phyloP scores from a whole-genome alignment of 2,329 filamentous ascomycete species.

The Penicillium sumatraense region DNA sequence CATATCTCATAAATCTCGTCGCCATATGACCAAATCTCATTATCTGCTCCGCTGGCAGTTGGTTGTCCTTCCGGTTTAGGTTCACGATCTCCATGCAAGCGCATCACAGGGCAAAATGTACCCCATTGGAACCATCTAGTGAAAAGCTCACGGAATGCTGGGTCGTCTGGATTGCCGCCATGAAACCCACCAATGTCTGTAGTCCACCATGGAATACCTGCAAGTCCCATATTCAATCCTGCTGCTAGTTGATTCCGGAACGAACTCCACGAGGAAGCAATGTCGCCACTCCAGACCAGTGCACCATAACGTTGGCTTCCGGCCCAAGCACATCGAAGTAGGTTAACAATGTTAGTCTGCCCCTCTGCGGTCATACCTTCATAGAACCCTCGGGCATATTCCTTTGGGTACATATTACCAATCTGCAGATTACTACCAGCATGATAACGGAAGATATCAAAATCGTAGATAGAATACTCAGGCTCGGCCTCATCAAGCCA shows the following conservation, averaged over 20 bases:
- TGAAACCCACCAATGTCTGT: slow-evolving; percentile 74
- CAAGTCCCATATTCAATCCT: slow-evolving; percentile 68
- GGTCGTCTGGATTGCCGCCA: slow-evolving; percentile 62
- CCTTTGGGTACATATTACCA: slow-evolving; percentile 64
- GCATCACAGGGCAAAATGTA: slow-evolving; percentile 69
- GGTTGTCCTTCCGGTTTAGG: slow-evolving; percentile 50
- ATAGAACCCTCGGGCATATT: slow-evolving; percentile 64
- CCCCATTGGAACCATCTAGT: slow-evolving; percentile 74
- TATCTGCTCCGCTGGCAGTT: slow-evolving; percentile 32
- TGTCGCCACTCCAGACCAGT: slow-evolving; percentile 70
- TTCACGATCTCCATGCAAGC: slow-evolving; percentile 69
- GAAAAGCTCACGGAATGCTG: slow-evolving; percentile 65
- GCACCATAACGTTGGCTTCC: slow-evolving; percentile 67
- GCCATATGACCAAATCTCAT: slow-evolving; percentile 70
- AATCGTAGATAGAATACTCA: slow-evolving; percentile 68
- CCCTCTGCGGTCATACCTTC: slow-evolving; percentile 61
- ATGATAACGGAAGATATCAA: slow-evolving; percentile 68
- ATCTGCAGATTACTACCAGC: slow-evolving; percentile 58
- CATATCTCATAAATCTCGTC: slow-evolving; percentile 64
- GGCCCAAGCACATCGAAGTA: slow-evolving; percentile 62
- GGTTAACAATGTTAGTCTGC: slow-evolving; percentile 62
- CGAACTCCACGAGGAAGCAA: slow-evolving; percentile 66
- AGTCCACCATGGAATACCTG: slow-evolving; percentile 71
- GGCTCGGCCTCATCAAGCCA: slow-evolving; percentile 74
- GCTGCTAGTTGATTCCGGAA: slow-evolving; percentile 65